Evolutionary conservation across 2,329 filamentous ascomycete genomes (phyloP).

Genomic region (Fusarium zealandicum): DNA sequence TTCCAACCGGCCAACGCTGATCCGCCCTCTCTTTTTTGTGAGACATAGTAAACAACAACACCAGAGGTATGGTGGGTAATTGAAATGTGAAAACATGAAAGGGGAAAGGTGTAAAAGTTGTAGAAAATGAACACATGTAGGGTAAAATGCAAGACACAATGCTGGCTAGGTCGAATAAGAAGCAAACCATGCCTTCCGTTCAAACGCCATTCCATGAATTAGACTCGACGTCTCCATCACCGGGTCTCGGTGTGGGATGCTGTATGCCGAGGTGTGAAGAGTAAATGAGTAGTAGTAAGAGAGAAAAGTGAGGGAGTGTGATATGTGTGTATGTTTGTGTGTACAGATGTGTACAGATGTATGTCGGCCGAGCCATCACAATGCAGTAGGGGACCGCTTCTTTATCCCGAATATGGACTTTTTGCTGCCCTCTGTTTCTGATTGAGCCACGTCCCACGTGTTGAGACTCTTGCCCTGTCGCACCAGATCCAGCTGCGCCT

Average conservation of each 20-base stretch:
- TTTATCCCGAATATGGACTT: constrained; percentile 54
- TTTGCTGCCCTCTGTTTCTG: constrained; percentile 44
- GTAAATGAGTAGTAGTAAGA: neutral
- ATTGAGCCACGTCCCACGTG: constrained; percentile 43
- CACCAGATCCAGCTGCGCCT: constrained; percentile 53
- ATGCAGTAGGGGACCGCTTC: constrained; percentile 42
- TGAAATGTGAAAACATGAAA: constrained; percentile 15
- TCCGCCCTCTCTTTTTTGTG: constrained; percentile 24
- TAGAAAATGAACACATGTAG: constrained; percentile 15
- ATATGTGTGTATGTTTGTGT: constrained; percentile 19
- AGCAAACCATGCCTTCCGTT: constrained; percentile 35
- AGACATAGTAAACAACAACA: constrained; percentile 31
- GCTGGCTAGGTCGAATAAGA: constrained; percentile 36
- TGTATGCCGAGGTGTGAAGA: constrained; percentile 23
- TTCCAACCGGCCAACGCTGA: constrained; percentile 34
- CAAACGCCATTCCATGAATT: constrained; percentile 41
- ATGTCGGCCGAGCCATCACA: constrained; percentile 11
- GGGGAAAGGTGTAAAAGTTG: constrained; percentile 15
- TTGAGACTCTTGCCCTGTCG: constrained; percentile 40
- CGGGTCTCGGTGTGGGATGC: constrained; percentile 17
- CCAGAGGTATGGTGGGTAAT: constrained; percentile 9
- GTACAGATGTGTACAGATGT: neutral
- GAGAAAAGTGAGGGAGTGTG: constrained; percentile 7
- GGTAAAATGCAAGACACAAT: constrained; percentile 35
- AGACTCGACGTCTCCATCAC: constrained; percentile 27